A percentile compares a stretch with the other conserved stretches of the same genome.
Evolutionary conservation across 495 filamentous ascomycete genomes (phyloP).

Genomic region (Penicillium desertorum): DNA sequence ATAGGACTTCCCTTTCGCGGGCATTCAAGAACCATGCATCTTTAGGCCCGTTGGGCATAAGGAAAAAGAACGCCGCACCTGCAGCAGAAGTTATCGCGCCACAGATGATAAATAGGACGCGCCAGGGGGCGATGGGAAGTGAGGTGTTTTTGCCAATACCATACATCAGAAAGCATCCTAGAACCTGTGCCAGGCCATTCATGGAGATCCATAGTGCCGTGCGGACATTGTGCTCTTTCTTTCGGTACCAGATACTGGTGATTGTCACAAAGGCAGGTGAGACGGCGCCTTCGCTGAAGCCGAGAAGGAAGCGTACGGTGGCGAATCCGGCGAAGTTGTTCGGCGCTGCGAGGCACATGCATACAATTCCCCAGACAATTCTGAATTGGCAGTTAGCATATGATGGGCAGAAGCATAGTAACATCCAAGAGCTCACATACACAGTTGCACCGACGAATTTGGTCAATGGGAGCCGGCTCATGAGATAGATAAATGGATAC

Average conservation of each 20-base stretch:
- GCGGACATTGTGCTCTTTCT: conserved; percentile 46
- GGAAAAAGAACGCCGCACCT: conserved; percentile 51
- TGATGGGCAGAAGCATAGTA: neutral
- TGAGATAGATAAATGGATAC: conserved; percentile 51
- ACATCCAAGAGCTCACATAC: conserved; percentile 15
- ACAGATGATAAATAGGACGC: conserved; percentile 48
- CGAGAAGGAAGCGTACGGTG: conserved; percentile 50
- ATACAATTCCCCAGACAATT: conserved; percentile 45
- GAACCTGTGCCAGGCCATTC: conserved; percentile 55
- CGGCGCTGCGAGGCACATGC: conserved; percentile 50
- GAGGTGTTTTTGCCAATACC: conserved; percentile 48
- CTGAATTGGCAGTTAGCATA: conserved; percentile 16
- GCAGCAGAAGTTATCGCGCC: conserved; percentile 52
- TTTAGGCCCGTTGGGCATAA: conserved; percentile 59
- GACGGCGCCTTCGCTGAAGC: conserved; percentile 51
- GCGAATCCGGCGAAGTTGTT: conserved; percentile 48
- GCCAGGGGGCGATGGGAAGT: conserved; percentile 43
- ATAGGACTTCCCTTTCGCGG: conserved; percentile 53
- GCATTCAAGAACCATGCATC: conserved; percentile 57
- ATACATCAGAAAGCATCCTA: conserved; percentile 56
- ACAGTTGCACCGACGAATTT: conserved; percentile 30
- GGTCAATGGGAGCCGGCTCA: conserved; percentile 55
- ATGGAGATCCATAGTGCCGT: conserved; percentile 52
- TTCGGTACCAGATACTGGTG: conserved; percentile 43
- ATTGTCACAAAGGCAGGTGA: conserved; percentile 29